These are phyloP conservation scores for Fragilariopsis cylindrus DNA, from an alignment of 108 stramenopile species.

Conservation along the genomic window DNA sequence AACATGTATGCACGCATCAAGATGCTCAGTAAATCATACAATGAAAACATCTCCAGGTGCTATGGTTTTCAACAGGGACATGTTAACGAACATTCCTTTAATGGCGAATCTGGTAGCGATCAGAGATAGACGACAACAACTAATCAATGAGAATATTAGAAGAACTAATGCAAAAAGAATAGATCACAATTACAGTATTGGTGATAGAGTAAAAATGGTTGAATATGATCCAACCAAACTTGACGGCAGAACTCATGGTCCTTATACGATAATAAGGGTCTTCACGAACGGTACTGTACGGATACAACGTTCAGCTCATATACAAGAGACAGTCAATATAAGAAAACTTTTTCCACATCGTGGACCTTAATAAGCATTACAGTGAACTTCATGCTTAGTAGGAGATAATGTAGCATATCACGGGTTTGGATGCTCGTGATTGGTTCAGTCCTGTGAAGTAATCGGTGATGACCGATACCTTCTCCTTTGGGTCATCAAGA, in stretches of 20 bases:
- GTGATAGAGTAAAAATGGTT: conserved; percentile 22
- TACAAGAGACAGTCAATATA: not conserved
- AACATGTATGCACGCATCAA: conserved; percentile 19
- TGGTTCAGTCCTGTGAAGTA: too few species aligned
- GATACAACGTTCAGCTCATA: conserved; percentile 6
- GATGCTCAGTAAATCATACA: conserved; percentile 13
- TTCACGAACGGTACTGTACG: conserved; percentile 45
- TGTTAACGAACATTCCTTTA: conserved; percentile 39
- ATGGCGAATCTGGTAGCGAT: conserved; percentile 15
- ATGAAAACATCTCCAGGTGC: conserved; percentile 30
- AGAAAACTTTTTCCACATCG: not conserved
- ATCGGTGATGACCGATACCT: too few species aligned
- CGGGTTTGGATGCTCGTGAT: too few species aligned
- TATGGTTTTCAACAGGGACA: conserved; percentile 31
- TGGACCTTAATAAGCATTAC: not conserved
- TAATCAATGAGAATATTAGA: conserved; percentile 16
- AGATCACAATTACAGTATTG: conserved; percentile 25
- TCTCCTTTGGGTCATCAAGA: too few species aligned
- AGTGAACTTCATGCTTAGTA: too few species aligned
- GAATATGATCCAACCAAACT: conserved; percentile 32
- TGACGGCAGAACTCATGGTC: conserved; percentile 31
- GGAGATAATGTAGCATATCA: too few species aligned
- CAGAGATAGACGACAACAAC: conserved; percentile 17
- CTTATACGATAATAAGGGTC: conserved; percentile 37
- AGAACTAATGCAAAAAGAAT: conserved; percentile 19